Evolutionary conservation across 2,329 filamentous ascomycete genomes (phyloP).

Genomic region (Acephala macrosclerotiorum): DNA sequence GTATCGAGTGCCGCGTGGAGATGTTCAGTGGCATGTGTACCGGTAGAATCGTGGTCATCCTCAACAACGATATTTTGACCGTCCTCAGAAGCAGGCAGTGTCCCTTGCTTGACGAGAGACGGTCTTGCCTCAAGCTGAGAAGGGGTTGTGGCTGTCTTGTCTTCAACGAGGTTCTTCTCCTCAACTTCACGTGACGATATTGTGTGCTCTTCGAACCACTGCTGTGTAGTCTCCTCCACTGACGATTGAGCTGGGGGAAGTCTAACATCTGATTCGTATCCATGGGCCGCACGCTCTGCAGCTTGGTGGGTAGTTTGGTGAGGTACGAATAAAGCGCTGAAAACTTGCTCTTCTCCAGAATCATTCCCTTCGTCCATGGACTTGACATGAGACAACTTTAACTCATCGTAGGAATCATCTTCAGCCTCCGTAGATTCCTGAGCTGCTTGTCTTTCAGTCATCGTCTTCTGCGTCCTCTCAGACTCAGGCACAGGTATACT

Average conservation of each 20-base stretch:
- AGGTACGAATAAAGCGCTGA: constrained; percentile 83
- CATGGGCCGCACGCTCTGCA: constrained; percentile 43
- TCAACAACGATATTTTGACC: not conserved
- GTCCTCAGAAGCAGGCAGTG: not conserved
- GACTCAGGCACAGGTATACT: constrained; percentile 42
- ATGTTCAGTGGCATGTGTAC: not conserved
- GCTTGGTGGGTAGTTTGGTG: constrained; percentile 65
- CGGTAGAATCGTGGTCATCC: not conserved
- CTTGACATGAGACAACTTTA: constrained; percentile 29
- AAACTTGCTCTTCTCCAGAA: constrained; percentile 84
- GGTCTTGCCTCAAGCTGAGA: not conserved
- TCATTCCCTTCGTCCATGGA: constrained; percentile 56
- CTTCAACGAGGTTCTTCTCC: constrained; percentile 14
- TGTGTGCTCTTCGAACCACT: constrained; percentile 45
- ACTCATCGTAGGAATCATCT: constrained; percentile 47
- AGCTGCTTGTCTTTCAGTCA: not conserved
- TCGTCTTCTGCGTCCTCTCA: constrained; percentile 31
- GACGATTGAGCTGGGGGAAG: not conserved
- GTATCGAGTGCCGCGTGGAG: not conserved
- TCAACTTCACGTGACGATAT: constrained; percentile 32
- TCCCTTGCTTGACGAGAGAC: not conserved
- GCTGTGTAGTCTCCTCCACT: constrained; percentile 10
- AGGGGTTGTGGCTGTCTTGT: constrained; percentile 26
- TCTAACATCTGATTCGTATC: constrained; percentile 21
- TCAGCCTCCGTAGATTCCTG: constrained; percentile 4